Conservation (phyloP, 1,139 yeast genomes). For the Lodderomyces elongisporus region DNA sequence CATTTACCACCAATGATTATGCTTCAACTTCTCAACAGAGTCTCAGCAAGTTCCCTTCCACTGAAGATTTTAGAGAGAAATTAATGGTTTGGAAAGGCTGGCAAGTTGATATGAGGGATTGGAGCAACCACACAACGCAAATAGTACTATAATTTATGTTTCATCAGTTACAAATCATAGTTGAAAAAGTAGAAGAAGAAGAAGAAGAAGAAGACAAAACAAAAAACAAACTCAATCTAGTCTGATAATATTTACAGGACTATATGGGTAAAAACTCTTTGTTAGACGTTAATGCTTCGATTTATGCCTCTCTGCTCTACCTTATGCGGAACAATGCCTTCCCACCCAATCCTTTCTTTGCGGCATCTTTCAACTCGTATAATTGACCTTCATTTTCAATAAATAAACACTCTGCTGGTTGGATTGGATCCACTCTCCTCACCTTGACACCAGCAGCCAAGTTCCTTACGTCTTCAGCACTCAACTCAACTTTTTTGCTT, state of each 20-base stretch:
- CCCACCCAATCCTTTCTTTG: conserved; percentile 66
- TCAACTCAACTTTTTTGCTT: conserved; percentile 65
- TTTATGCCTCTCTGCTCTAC: too few species aligned
- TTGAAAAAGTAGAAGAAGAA: background rate
- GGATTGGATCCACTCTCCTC: conserved; percentile 72
- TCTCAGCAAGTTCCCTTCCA: conserved; percentile 16
- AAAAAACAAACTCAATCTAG: background rate
- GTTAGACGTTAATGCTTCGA: too few species aligned
- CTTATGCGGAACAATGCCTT: conserved; percentile 78
- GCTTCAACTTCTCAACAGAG: conserved; percentile 30
- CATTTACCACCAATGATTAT: conserved; percentile 30
- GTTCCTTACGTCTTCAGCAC: conserved; percentile 59
- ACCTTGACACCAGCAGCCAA: conserved; percentile 75
- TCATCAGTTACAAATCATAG: too few species aligned
- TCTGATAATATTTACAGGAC: too few species aligned
- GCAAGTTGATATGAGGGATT: conserved; percentile 79
- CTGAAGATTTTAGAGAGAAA: conserved; percentile 38
- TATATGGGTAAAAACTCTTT: too few species aligned
- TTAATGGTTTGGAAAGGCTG: conserved; percentile 70
- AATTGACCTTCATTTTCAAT: conserved; percentile 43
- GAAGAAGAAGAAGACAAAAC: too few species aligned
- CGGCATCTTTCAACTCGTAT: conserved; percentile 80
- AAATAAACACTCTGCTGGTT: conserved; percentile 86
- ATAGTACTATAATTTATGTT: background rate
- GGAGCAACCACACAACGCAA: conserved; percentile 41